phyloP scores from a whole-genome alignment of 371 early-diverging fungal genomes.

The Syncephalis plumigaleata region DNA sequence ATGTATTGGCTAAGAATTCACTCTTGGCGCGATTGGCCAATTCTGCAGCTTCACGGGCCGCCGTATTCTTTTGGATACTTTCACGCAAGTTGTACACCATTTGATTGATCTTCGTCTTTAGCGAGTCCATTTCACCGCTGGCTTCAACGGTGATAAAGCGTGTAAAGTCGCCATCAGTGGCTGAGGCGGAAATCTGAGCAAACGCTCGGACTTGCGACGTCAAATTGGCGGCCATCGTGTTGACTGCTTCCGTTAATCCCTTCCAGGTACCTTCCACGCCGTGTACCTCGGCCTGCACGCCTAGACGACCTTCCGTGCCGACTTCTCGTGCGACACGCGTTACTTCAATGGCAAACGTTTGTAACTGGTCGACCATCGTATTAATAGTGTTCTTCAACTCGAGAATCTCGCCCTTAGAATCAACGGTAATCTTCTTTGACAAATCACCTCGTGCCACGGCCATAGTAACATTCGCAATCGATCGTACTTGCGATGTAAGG shows the following conservation, averaged over 20 bases:
- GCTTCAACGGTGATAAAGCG: slow-evolving; percentile 49
- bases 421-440: slow-evolving; percentile 21
- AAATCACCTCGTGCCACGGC: slow-evolving; percentile 28
- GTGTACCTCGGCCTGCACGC: slow-evolving; percentile 24
- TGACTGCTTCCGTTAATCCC: slow-evolving; percentile 37
- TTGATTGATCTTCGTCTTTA: slow-evolving; percentile 60
- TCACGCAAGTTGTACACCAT: slow-evolving; percentile 47
- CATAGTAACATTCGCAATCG: slow-evolving; percentile 23
- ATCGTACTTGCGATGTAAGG: slow-evolving; percentile 24
- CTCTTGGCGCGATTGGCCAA: slow-evolving; percentile 53
- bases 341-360: slow-evolving; percentile 28
- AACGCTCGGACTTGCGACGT: slow-evolving; percentile 41
- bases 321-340: slow-evolving; percentile 26
- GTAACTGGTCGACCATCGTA: slow-evolving; percentile 25
- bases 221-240: slow-evolving; percentile 34
- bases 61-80: slow-evolving; percentile 46
- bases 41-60: slow-evolving; percentile 54
- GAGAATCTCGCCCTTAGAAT: slow-evolving; percentile 26
- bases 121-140: slow-evolving; percentile 55
- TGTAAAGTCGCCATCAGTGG: slow-evolving; percentile 46
- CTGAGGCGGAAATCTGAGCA: slow-evolving; percentile 37
- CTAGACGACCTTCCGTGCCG: slow-evolving; percentile 30
- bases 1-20: slow-evolving; percentile 60
- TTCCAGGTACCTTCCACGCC: slow-evolving; percentile 47
- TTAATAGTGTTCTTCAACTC: slow-evolving; percentile 34